Conservation (phyloP, 2,329 filamentous ascomycete genomes). For the Fusarium virguliforme region DNA sequence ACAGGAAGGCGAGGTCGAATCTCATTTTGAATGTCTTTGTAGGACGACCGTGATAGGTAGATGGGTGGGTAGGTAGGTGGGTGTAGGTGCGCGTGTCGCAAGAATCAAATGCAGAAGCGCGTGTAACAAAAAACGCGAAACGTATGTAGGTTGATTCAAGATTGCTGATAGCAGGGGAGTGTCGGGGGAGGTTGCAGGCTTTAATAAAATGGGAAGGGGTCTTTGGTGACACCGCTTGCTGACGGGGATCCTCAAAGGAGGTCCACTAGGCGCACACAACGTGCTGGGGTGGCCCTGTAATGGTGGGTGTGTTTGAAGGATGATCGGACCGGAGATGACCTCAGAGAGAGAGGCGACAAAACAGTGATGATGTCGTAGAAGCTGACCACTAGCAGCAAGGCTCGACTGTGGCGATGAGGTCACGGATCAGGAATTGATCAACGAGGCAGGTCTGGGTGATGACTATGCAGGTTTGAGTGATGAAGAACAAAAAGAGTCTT, state of each 20-base stretch:
- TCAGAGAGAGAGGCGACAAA: slow-evolving; percentile 22
- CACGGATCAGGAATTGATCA: slow-evolving; percentile 19
- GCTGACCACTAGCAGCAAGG: slow-evolving; percentile 30
- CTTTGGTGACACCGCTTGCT: neutral
- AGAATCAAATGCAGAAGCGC: slow-evolving; percentile 13
- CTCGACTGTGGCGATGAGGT: slow-evolving; percentile 31
- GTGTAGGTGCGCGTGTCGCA: slow-evolving; percentile 1
- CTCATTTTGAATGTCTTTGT: slow-evolving; percentile 51
- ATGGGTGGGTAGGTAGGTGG: neutral
- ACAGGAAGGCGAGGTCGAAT: slow-evolving; percentile 51
- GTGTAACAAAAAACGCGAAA: slow-evolving; percentile 6
- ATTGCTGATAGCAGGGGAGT: neutral
- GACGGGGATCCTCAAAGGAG: neutral
- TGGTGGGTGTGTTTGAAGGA: slow-evolving; percentile 4
- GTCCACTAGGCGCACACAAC: neutral
- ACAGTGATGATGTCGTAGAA: slow-evolving; percentile 32
- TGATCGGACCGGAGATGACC: slow-evolving; percentile 21
- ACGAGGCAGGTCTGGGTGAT: neutral
- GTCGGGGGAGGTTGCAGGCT: neutral
- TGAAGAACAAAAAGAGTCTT: neutral
- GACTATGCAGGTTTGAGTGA: neutral
- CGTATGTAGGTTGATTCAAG: slow-evolving; percentile 1
- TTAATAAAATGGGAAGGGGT: slow-evolving; percentile 9
- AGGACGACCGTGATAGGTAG: neutral
- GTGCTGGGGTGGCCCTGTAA: neutral